phyloP scores from a whole-genome alignment of 2,329 filamentous ascomycete genomes.

The Cryphonectria parasitica region DNA sequence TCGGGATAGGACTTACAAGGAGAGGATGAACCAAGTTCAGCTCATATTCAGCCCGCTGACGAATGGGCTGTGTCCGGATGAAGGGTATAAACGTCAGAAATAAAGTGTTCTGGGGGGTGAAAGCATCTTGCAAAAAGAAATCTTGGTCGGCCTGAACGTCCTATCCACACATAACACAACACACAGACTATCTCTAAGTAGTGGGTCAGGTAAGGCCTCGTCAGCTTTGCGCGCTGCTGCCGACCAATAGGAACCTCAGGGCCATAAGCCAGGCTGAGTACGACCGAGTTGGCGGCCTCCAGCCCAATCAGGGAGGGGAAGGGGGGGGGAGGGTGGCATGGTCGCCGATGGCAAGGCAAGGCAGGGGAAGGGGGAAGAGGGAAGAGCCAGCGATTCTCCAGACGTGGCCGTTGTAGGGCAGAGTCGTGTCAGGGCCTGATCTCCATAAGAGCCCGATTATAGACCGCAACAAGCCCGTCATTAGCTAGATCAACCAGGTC shows the following conservation, averaged over 20 bases:
- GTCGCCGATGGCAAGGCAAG: slow-evolving; percentile 18
- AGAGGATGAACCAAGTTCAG: background rate
- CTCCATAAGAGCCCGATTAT: slow-evolving; percentile 45
- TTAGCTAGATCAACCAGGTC: slow-evolving; percentile 36
- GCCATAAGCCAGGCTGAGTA: slow-evolving; percentile 25
- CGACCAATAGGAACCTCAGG: slow-evolving; percentile 18
- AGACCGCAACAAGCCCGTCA: slow-evolving; percentile 40
- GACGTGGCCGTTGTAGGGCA: slow-evolving; percentile 29
- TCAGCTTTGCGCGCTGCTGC: slow-evolving; percentile 17
- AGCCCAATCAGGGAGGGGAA: slow-evolving; percentile 1
- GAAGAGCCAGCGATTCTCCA: slow-evolving; percentile 13
- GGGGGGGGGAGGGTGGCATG: slow-evolving; percentile 3
- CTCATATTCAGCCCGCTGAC: background rate
- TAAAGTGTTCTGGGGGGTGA: background rate
- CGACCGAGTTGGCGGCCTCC: slow-evolving; percentile 26
- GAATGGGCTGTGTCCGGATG: slow-evolving; percentile 10
- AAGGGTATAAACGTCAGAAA: slow-evolving; percentile 1
- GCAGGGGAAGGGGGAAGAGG: slow-evolving; percentile 5
- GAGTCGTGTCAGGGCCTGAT: slow-evolving; percentile 39
- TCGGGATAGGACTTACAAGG: background rate
- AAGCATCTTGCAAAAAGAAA: background rate
- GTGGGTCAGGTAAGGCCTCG: slow-evolving; percentile 1
- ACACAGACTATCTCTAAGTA: background rate
- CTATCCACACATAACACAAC: background rate
- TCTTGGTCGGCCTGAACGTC: background rate